phyloP scores from a whole-genome alignment of 495 filamentous ascomycete genomes.

The Podospora comata region DNA sequence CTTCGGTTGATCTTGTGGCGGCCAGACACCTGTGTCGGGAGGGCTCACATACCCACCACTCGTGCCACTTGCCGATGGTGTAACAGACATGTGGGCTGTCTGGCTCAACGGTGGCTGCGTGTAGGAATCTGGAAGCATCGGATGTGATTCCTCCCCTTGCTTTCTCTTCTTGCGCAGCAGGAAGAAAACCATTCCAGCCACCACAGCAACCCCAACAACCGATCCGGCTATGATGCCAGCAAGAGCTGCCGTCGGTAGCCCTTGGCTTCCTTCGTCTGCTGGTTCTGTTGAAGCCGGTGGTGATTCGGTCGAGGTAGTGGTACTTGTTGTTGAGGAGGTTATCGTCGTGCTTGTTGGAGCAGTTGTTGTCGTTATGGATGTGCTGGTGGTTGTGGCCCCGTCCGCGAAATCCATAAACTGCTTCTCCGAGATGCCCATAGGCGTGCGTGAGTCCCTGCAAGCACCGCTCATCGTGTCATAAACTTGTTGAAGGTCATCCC shows the following conservation, averaged over 20 bases:
- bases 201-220: slow-evolving; percentile 23
- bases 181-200: slow-evolving; percentile 23
- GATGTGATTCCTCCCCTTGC: slow-evolving; percentile 32
- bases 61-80: slow-evolving; percentile 13
- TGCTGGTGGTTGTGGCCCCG: slow-evolving; percentile 16
- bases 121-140: slow-evolving; percentile 29
- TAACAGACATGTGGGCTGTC: slow-evolving; percentile 17
- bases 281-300: background rate
- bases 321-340: slow-evolving; percentile 5
- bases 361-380: slow-evolving; percentile 13
- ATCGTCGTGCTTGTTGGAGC: slow-evolving; percentile 10
- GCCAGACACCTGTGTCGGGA: slow-evolving; percentile 14
- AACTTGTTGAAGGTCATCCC: slow-evolving; percentile 31
- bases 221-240: slow-evolving; percentile 31
- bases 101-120: slow-evolving; percentile 5
- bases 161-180: slow-evolving; percentile 26
- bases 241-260: slow-evolving; percentile 23
- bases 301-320: slow-evolving; percentile 8
- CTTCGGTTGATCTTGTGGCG: slow-evolving; percentile 21
- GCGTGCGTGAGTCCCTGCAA: slow-evolving; percentile 32
- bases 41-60: slow-evolving; percentile 15
- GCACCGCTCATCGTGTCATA: slow-evolving; percentile 37
- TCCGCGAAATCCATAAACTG: slow-evolving; percentile 29
- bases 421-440: slow-evolving; percentile 27
- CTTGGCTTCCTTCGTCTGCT: background rate